phyloP scores from a whole-genome alignment of 306 rosid species.

The Canavalia ensiformis region DNA sequence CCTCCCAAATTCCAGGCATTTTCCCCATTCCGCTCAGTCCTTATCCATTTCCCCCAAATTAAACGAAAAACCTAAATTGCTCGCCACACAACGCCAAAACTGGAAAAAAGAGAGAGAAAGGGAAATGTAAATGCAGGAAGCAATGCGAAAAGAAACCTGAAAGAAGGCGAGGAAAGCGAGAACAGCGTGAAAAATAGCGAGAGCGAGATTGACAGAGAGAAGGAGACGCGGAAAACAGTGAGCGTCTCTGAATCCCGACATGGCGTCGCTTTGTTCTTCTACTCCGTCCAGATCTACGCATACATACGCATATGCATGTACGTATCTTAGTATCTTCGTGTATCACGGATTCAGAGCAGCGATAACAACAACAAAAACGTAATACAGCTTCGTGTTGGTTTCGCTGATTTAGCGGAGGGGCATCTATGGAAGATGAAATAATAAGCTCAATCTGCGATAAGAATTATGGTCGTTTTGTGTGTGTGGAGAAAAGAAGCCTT shows the following conservation, averaged over 20 bases:
- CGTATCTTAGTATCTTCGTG: neutral
- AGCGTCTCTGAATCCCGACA: conserved; percentile 65
- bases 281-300: conserved; percentile 34
- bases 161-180: conserved; percentile 70
- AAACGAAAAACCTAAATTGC: conserved; percentile 39
- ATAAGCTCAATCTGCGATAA: conserved; percentile 17
- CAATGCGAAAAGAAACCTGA: conserved; percentile 80
- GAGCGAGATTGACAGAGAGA: conserved; percentile 67
- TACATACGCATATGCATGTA: conserved; percentile 10
- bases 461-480: conserved; percentile 30
- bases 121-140: conserved; percentile 35
- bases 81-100: neutral
- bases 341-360: conserved; percentile 7
- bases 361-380: neutral
- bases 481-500: conserved; percentile 49
- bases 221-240: conserved; percentile 70
- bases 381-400: conserved; percentile 29
- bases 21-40: neutral
- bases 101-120: neutral
- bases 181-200: conserved; percentile 73
- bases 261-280: conserved; percentile 30
- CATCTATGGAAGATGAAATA: conserved; percentile 32
- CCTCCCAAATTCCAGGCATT: conserved; percentile 31
- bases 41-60: neutral
- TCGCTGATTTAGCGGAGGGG: conserved; percentile 44